Conservation (phyloP, 768 basidiomycete genomes). For the Boletus subcaerulescens region DNA sequence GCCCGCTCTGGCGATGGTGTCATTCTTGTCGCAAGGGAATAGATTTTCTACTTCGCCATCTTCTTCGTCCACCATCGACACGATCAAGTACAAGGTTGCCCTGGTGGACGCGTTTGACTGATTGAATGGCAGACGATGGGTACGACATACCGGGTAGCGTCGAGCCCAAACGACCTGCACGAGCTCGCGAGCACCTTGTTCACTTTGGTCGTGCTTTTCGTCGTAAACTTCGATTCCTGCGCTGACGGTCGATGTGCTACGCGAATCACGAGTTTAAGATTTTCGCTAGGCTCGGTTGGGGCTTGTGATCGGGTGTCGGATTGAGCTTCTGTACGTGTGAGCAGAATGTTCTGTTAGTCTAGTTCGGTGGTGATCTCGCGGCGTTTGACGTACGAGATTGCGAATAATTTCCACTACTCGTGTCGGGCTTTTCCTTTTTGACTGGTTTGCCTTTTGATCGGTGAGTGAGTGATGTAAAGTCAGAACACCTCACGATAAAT, state of each 20-base stretch:
- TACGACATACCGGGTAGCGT: conserved; percentile 16
- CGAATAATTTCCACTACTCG: not conserved
- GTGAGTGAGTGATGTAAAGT: not conserved
- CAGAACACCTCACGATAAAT: not conserved
- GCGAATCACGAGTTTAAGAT: conserved; percentile 26
- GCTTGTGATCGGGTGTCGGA: not conserved
- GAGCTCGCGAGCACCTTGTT: conserved; percentile 24
- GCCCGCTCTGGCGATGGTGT: conserved; percentile 26
- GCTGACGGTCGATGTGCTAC: conserved; percentile 28
- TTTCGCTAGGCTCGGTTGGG: conserved; percentile 5
- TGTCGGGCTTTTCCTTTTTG: conserved; percentile 17
- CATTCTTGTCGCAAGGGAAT: conserved; percentile 28
- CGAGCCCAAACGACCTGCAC: conserved; percentile 31
- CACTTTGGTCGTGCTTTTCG: conserved; percentile 32
- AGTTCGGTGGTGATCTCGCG: not conserved
- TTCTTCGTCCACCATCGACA: conserved; percentile 25
- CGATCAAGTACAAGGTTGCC: conserved; percentile 25
- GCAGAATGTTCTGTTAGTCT: not conserved
- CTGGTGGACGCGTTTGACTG: conserved; percentile 4
- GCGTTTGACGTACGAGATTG: conserved; percentile 17
- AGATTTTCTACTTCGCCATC: conserved; percentile 26
- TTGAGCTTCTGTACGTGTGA: conserved; percentile 5
- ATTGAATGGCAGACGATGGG: not conserved
- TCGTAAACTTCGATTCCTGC: conserved; percentile 32
- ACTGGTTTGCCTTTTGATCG: conserved; percentile 9